Percentiles rank a stretch among this genome's conserved stretches.
phyloP scores from a whole-genome alignment of 805 yeast genomes.

The Kluyveromyces wickerhamii region DNA sequence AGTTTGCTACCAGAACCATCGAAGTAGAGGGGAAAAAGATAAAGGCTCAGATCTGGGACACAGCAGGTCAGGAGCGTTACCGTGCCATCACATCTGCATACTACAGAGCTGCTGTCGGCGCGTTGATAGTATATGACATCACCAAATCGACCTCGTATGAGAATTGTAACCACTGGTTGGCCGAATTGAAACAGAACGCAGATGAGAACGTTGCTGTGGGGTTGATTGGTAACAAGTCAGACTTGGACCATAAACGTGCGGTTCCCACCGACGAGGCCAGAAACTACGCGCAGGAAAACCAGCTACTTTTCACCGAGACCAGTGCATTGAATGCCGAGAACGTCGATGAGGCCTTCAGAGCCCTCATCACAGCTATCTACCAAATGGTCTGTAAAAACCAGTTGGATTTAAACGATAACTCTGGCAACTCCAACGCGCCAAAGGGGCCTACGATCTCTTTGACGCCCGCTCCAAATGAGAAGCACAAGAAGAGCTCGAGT shows the following conservation, averaged over 20 bases:
- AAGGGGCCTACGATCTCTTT: constrained; percentile 87
- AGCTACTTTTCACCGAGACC: constrained; percentile 88
- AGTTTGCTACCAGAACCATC: constrained; percentile 93
- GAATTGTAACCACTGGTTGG: constrained; percentile 79
- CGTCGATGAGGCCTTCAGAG: constrained; percentile 91
- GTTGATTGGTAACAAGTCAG: constrained; percentile 86
- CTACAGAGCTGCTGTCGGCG: constrained; percentile 98
- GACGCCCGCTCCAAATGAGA: constrained; percentile 88
- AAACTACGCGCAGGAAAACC: constrained; percentile 88
- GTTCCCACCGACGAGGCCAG: constrained; percentile 97
- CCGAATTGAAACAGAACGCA: constrained; percentile 86
- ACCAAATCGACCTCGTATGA: constrained; percentile 84
- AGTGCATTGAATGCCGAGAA: constrained; percentile 91
- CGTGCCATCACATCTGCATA: constrained; percentile 96
- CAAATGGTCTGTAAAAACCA: constrained; percentile 93
- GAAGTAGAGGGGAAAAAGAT: constrained; percentile 78
- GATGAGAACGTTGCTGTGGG: constrained; percentile 93
- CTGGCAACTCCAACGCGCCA: constrained; percentile 42
- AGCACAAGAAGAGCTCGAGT: constrained; percentile 41
- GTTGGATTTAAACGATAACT: constrained; percentile 67
- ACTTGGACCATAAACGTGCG: constrained; percentile 85
- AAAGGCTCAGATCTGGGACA: constrained; percentile 95
- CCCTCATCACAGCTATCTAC: constrained; percentile 84
- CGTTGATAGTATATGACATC: constrained; percentile 90
- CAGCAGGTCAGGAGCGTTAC: constrained; percentile 98